Percentiles rank a stretch among this genome's conserved stretches.
These are phyloP conservation scores for Xylaria multiplex DNA, from an alignment of 2,329 filamentous ascomycete genomes.

Conservation along the genomic window DNA sequence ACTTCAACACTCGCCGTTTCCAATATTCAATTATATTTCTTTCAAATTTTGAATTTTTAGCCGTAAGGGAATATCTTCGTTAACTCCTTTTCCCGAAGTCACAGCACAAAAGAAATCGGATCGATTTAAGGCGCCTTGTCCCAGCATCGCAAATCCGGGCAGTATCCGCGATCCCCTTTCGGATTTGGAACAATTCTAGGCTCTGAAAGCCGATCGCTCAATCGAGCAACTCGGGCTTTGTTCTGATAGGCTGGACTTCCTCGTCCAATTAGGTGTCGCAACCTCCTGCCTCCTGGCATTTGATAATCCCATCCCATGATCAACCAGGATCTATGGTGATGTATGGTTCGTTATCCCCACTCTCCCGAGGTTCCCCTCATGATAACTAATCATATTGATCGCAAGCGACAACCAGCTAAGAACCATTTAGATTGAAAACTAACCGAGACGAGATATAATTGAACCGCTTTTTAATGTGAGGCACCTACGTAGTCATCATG, in stretches of 20 bases:
- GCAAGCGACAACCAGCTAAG: too few relatives aligned
- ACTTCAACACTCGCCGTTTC: too few relatives aligned
- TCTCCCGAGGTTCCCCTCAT: conserved; percentile 3
- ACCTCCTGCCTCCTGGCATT: too few relatives aligned
- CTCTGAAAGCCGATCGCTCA: background rate
- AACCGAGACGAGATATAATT: conserved; percentile 1
- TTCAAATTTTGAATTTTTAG: too few relatives aligned
- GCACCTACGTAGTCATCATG: background rate
- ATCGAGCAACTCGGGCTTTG: background rate
- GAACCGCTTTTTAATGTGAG: background rate
- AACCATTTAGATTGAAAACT: background rate
- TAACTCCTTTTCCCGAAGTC: too few relatives aligned
- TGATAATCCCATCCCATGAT: background rate
- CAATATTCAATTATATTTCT: too few relatives aligned
- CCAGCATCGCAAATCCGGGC: background rate
- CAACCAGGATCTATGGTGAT: background rate
- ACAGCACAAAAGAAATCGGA: too few relatives aligned
- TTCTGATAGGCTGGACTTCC: background rate
- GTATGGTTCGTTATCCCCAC: background rate
- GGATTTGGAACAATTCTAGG: conserved; percentile 9
- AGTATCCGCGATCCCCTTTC: background rate
- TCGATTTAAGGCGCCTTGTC: too few relatives aligned
- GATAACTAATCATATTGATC: conserved; percentile 7
- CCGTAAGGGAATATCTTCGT: too few relatives aligned
- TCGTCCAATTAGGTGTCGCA: background rate